Evolutionary conservation across 2,329 filamentous ascomycete genomes (phyloP), one percentile per base, ranked within the genome.

Genomic region (Blastomyces gilchristii): DNA sequence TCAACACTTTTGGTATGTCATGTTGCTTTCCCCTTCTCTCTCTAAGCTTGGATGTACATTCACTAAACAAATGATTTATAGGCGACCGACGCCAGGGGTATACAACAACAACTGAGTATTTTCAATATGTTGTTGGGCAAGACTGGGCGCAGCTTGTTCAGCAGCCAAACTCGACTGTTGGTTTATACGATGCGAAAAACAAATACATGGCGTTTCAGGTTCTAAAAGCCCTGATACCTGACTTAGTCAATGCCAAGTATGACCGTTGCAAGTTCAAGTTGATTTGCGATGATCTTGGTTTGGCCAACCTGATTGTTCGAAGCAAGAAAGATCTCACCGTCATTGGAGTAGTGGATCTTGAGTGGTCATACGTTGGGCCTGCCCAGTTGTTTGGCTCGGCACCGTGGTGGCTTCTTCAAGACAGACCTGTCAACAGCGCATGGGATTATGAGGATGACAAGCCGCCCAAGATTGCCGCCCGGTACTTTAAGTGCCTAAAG

Each of bases 361-460:
- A 76, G 62, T 76, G 72, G 74, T 71, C 73, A 49, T 77, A 76
- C 61, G 69, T 72, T 12, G 72, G 74, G 58, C 74, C 75, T 0
- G 70, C 72, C 39, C 73, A 77, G 66, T 66, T 77, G 18, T 72
- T 76, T 69, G 71, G 66, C 63, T 74, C 72, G 9, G 71, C 72
- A 54, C 74, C 71, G 9, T 76, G 69, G 72, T 77, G 70, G 73
- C 72, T 76, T 69, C 70, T 75, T 49, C 66, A 68, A 64, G 71
- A 73, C 31, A 66, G 71, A 47, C 70, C 71, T 9, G 67, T 71
- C 9, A 73, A 74, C 52, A 62, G 50, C 49, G 50, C 60, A 5
- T 73, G 70, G 71, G 70, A 72, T 52, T 73, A 28, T 50, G 49
- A 65, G 6, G 64, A 61, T 18, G 68, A 67, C 22, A 62, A 73